Percentiles rank a stretch among this genome's conserved stretches.
Conservation (phyloP, 2,329 filamentous ascomycete species). For the Alternaria arborescens region DNA sequence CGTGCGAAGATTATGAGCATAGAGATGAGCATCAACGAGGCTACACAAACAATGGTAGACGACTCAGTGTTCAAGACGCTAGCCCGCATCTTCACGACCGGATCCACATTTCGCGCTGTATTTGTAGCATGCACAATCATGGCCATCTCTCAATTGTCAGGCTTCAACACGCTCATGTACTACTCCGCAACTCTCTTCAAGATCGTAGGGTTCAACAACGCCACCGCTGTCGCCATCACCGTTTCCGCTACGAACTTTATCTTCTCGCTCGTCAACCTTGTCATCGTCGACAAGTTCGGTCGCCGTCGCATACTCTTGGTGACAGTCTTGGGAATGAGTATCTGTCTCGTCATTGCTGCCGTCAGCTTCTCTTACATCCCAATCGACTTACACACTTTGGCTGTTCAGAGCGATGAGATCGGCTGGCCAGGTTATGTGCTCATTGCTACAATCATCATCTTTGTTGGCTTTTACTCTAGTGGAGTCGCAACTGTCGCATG, state of each 20-base stretch:
- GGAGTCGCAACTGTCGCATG: neutral
- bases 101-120: constrained; percentile 46
- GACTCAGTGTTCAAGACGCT: constrained; percentile 45
- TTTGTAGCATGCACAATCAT: constrained; percentile 49
- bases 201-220: constrained; percentile 78
- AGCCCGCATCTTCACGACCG: constrained; percentile 44
- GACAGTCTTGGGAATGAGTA: constrained; percentile 70
- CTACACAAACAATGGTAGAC: constrained; percentile 40
- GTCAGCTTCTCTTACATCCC: constrained; percentile 73
- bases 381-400: constrained; percentile 51
- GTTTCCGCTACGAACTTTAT: constrained; percentile 79
- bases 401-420: constrained; percentile 40
- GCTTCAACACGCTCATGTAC: constrained; percentile 85
- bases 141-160: constrained; percentile 48
- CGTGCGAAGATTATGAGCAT: constrained; percentile 38
- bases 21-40: constrained; percentile 45
- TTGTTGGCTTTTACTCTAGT: constrained; percentile 46
- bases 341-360: constrained; percentile 75
- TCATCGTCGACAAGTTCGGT: constrained; percentile 81
- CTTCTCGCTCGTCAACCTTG: constrained; percentile 78
- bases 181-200: constrained; percentile 57
- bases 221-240: constrained; percentile 73
- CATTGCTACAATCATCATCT: constrained; percentile 50
- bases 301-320: constrained; percentile 69
- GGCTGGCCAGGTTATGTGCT: constrained; percentile 48